phyloP scores from a whole-genome alignment of 768 basidiomycete species.

The Suillus decipiens region DNA sequence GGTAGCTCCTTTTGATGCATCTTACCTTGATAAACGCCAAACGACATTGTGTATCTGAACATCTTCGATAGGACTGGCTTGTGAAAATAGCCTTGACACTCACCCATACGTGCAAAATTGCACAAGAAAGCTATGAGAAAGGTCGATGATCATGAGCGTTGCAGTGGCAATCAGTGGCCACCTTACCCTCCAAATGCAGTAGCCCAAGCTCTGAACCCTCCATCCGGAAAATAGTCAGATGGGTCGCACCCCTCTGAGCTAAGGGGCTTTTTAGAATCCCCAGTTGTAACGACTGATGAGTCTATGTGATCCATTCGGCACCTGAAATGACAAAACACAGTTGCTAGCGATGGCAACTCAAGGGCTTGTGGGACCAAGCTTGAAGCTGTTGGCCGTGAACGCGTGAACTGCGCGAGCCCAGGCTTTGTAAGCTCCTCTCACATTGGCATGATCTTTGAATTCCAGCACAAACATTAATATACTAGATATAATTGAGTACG shows the following conservation, averaged over 20 bases:
- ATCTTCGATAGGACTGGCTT: not conserved
- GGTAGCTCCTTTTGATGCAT: not conserved
- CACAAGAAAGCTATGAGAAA: constrained; percentile 33
- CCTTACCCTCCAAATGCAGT: constrained; percentile 34
- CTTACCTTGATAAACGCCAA: constrained; percentile 46
- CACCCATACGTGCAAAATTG: constrained; percentile 43
- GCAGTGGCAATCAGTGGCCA: not conserved
- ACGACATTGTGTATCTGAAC: constrained; percentile 38
- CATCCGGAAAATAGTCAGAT: constrained; percentile 25
- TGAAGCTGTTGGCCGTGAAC: no score
- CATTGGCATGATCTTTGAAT: no score
- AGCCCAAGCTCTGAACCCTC: constrained; percentile 32
- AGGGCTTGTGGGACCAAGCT: not conserved
- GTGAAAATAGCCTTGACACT: not conserved
- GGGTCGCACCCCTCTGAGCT: not conserved
- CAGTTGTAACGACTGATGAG: not conserved
- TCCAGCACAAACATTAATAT: no score
- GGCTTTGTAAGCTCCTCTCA: no score
- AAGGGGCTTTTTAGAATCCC: not conserved
- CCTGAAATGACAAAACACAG: not conserved
- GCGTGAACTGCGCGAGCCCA: no score
- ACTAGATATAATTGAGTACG: no score
- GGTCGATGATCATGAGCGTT: not conserved
- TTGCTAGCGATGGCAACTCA: no score
- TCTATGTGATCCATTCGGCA: not conserved